Evolutionary conservation across 106 monocot species (phyloP).

Genomic region (Alisma plantagoaquatica): DNA sequence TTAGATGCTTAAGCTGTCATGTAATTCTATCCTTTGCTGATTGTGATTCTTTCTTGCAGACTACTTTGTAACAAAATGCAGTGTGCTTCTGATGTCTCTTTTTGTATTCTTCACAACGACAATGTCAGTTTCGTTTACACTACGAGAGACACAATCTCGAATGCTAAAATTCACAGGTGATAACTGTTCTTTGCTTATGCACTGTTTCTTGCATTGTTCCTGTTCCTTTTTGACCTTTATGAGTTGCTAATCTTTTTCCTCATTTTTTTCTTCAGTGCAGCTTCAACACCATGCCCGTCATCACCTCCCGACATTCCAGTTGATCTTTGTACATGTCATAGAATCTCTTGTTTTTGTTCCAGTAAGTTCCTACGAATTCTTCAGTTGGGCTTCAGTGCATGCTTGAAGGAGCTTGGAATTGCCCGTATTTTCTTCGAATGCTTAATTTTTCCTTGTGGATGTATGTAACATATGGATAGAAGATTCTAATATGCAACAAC

Average conservation of each 20-base stretch:
- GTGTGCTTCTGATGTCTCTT: slow-evolving; percentile 94
- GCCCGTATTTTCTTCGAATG: too few species aligned
- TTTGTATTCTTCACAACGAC: slow-evolving; percentile 99
- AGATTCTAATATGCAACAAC: too few species aligned
- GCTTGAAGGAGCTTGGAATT: too few species aligned
- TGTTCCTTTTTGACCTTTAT: background rate
- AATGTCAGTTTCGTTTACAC: slow-evolving; percentile 97
- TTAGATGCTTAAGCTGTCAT: too few species aligned
- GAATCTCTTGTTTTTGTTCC: slow-evolving; percentile 99
- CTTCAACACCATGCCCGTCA: slow-evolving; percentile 98
- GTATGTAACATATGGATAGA: too few species aligned
- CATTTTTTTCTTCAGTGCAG: slow-evolving; percentile 69
- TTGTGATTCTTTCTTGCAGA: slow-evolving; percentile 34
- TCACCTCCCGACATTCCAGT: slow-evolving; percentile 93
- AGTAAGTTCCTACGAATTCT: too few species aligned
- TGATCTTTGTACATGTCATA: slow-evolving; percentile 98
- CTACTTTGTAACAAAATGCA: slow-evolving; percentile 93
- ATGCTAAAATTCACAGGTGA: slow-evolving; percentile 99
- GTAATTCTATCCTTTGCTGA: too few species aligned
- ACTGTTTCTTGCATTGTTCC: background rate
- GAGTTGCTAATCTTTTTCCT: too few species aligned
- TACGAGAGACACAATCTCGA: slow-evolving; percentile 98
- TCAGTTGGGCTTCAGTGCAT: too few species aligned
- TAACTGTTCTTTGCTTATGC: background rate
- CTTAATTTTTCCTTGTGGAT: too few species aligned